Evolutionary conservation across 2,329 filamentous ascomycete genomes (phyloP).

Genomic region (Xylariaceae sp.): DNA sequence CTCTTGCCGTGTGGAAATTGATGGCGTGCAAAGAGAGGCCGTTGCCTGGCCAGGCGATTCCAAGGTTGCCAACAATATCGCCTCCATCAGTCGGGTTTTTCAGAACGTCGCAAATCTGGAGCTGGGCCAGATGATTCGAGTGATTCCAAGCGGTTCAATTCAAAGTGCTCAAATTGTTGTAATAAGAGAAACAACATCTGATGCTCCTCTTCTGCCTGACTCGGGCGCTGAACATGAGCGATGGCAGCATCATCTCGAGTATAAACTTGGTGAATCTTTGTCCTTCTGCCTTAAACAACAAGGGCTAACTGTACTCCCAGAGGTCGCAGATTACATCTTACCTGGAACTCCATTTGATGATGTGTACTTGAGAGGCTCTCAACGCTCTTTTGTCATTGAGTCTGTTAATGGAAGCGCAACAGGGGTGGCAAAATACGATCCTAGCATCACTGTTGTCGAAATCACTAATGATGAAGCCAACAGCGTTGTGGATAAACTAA

Average conservation of each 20-base stretch:
- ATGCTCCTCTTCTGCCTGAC: conserved; percentile 40
- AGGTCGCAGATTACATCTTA: conserved; percentile 70
- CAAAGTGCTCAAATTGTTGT: conserved; percentile 64
- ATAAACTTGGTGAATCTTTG: conserved; percentile 36
- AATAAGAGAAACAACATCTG: conserved; percentile 63
- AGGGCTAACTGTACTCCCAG: conserved; percentile 45
- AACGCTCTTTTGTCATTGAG: conserved; percentile 64
- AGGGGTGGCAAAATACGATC: conserved; percentile 53
- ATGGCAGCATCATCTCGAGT: conserved; percentile 40
- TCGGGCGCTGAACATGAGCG: conserved; percentile 39
- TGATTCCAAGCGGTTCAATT: conserved; percentile 64
- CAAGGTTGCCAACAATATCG: conserved; percentile 69
- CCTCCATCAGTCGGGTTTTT: conserved; percentile 76
- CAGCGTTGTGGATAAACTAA: conserved; percentile 45
- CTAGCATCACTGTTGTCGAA: conserved; percentile 47
- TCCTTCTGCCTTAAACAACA: not conserved
- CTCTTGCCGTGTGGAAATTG: conserved; percentile 49
- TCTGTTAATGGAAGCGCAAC: conserved; percentile 61
- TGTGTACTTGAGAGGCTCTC: conserved; percentile 60
- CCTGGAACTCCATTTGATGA: conserved; percentile 75
- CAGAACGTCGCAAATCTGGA: conserved; percentile 76
- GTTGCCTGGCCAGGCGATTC: conserved; percentile 58
- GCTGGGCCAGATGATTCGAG: conserved; percentile 67
- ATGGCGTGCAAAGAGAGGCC: conserved; percentile 50
- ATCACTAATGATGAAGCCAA: conserved; percentile 45